phyloP scores from a whole-genome alignment of 768 basidiomycete genomes.

The Panus rudis region DNA sequence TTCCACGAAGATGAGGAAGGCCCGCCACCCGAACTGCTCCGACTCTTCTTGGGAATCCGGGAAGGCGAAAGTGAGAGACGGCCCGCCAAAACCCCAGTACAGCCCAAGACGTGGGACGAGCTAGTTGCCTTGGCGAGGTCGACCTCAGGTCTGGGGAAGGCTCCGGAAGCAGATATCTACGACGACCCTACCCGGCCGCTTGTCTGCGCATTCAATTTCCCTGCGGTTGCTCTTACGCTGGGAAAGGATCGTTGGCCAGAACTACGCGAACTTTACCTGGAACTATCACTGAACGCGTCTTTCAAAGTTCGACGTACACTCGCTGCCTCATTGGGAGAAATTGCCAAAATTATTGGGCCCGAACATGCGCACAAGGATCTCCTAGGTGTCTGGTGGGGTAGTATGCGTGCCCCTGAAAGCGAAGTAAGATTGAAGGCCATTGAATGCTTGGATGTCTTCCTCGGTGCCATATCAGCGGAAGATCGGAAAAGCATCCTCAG shows the following conservation, averaged over 20 bases:
- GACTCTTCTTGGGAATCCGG: constrained; percentile 65
- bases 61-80: constrained; percentile 26
- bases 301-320: constrained; percentile 69
- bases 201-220: constrained; percentile 86
- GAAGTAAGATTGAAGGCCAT: constrained; percentile 69
- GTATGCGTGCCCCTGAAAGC: constrained; percentile 48
- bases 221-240: constrained; percentile 80
- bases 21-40: constrained; percentile 68
- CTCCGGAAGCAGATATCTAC: constrained; percentile 23
- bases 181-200: constrained; percentile 67
- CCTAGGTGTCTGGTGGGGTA: constrained; percentile 62
- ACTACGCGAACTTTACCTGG: constrained; percentile 59
- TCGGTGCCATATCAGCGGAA: constrained; percentile 41
- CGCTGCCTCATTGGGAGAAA: constrained; percentile 83
- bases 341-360: constrained; percentile 78
- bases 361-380: constrained; percentile 64
- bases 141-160: constrained; percentile 1
- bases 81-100: constrained; percentile 16
- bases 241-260: constrained; percentile 71
- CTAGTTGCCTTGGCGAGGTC: constrained; percentile 6
- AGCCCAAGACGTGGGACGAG: constrained; percentile 13
- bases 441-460: constrained; percentile 55
- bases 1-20: constrained; percentile 62
- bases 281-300: constrained; percentile 53
- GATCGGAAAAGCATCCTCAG: constrained; percentile 37